These are phyloP conservation scores for Pseudogymnoascus sp. DNA, from an alignment of 2,329 filamentous ascomycete genomes.

Conservation along the genomic window DNA sequence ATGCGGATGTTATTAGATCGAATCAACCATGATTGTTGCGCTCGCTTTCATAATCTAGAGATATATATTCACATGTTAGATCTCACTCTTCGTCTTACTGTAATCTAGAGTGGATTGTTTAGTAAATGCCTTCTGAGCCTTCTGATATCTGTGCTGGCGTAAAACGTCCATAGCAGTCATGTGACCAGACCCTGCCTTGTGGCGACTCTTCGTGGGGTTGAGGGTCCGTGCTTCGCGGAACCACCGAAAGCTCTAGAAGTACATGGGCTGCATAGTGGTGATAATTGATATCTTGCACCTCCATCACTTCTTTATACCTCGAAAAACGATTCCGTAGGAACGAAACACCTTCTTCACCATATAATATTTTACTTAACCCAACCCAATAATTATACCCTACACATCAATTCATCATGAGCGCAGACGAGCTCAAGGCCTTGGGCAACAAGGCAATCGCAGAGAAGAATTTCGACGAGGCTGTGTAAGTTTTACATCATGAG, in stretches of 20 bases:
- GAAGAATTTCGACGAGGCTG: slow-evolving; percentile 92
- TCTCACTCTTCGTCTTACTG: neutral
- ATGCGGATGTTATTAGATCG: neutral
- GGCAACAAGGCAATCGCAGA: slow-evolving; percentile 98
- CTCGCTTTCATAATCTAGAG: neutral
- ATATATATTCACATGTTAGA: neutral
- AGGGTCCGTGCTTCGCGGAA: slow-evolving; percentile 12
- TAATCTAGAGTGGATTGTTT: neutral
- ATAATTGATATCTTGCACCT: slow-evolving; percentile 3
- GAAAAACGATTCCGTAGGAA: neutral
- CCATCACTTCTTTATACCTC: slow-evolving; percentile 1
- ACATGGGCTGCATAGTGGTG: neutral
- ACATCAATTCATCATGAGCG: slow-evolving; percentile 27
- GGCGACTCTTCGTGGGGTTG: neutral
- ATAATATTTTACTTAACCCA: neutral
- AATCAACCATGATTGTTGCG: neutral
- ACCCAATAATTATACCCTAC: slow-evolving; percentile 2
- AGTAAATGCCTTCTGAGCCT: neutral
- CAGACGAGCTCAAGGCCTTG: slow-evolving; percentile 83
- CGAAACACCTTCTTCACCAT: slow-evolving; percentile 7
- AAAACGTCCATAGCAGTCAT: neutral
- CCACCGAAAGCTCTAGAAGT: slow-evolving; percentile 20
- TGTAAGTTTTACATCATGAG: slow-evolving; percentile 53
- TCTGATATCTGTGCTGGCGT: neutral
- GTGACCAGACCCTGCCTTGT: neutral